Evolutionary conservation across 202 grass and related monocot genomes (phyloP).

Genomic region (Alloteropsis angusta): DNA sequence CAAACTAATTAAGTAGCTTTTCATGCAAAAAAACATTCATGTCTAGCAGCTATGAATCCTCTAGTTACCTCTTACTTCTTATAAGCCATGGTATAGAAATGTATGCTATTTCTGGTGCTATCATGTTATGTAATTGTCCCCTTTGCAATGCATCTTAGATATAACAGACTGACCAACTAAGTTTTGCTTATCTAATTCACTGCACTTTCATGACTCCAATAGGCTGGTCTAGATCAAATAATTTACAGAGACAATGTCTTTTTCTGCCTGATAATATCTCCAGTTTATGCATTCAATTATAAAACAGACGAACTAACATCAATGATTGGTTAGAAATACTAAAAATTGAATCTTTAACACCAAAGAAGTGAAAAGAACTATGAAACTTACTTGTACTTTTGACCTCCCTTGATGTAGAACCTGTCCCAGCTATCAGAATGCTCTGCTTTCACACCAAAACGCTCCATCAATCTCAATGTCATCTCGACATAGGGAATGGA

Average conservation of each 20-base stretch:
- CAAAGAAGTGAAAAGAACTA: not conserved
- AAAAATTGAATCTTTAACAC: not conserved
- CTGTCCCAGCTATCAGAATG: constrained; percentile 94
- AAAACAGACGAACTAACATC: not conserved
- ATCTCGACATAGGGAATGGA: constrained; percentile 97
- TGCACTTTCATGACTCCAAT: not conserved
- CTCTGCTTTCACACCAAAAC: constrained; percentile 72
- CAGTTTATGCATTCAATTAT: not conserved
- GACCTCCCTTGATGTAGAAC: constrained; percentile 92
- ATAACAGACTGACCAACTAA: not conserved
- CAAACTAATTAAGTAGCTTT: not conserved
- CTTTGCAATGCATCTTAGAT: not conserved
- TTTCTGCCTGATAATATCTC: not conserved
- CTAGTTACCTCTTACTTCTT: not conserved
- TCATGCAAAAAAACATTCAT: not conserved
- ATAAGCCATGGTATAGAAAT: not conserved
- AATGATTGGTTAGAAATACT: not conserved
- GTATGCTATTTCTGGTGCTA: not conserved
- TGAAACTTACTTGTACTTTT: constrained; percentile 68
- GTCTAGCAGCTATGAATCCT: not conserved
- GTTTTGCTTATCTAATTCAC: not conserved
- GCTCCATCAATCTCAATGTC: constrained; percentile 96
- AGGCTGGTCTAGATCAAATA: not conserved
- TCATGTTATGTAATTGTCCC: not conserved
- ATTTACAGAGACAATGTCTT: not conserved